Base-by-base conservation (phyloP, 257 asterid species). In the Mentha longifolia region DNA sequence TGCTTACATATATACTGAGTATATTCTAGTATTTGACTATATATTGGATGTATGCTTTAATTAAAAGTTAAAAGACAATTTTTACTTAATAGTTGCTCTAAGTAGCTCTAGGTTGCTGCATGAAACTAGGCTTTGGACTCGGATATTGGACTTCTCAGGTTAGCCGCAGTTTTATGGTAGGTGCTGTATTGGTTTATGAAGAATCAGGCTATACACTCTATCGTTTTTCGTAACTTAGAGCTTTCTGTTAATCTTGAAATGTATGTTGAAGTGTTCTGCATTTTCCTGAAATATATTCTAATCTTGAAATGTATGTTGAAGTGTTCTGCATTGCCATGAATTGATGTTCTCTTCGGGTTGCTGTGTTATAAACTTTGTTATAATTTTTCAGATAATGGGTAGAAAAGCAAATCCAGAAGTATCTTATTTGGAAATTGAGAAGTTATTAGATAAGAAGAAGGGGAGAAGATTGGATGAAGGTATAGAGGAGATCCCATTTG, bases 351-450 rank as follows among this genome's bases (percentile, higher is more conserved):
- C 37, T 63, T 30, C 15, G 25, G 54, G 42, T 65, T 37, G 45
- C 59, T 51, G 65, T 51, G 59, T 55, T 61, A 54, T 73, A 65
- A 47, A 76, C 70, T 66, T 74, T 14, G 74, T 66, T 74, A 50
- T 49, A 61, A 42, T 61, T 73, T 72, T 73, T 46, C 85, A 93
- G 98, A 86, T 93, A 71, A 86, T 89, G 92, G 92, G 96, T 62
- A 76, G 85, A 77, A 93, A 91, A 86, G 71, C 81, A 22, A 83
- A 89, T 82, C 98, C 95, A 13, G 98, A 88, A 35, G 17, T 87
- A 65, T 81, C 92, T 55, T 85, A 90, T 80, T 70, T 91, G 85
- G 96, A 93, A 71, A 85, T 91, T 70, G 97, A 89, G 80, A 88
- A 93, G 76, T 69, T 85, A 57, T 56, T 81, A 55, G 84, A 80